phyloP scores from a whole-genome alignment of 768 basidiomycete genomes.

The Leccinum incarnatum region DNA sequence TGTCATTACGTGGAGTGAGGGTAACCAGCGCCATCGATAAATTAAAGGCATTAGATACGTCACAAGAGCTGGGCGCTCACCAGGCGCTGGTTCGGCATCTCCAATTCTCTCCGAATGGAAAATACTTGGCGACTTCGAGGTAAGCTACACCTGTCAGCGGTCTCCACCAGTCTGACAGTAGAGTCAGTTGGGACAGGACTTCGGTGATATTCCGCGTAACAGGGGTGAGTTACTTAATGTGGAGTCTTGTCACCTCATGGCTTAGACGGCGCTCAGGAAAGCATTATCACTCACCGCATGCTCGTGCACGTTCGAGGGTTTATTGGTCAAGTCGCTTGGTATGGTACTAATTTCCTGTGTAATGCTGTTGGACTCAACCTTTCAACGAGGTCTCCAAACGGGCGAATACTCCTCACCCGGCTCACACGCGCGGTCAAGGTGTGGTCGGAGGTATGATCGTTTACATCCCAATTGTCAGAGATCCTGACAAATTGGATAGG shows the following conservation, averaged over 20 bases:
- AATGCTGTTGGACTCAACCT: conserved; percentile 4
- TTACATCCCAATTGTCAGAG: background rate
- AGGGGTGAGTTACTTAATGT: conserved; percentile 35
- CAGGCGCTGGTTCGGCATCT: conserved; percentile 51
- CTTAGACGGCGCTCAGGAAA: conserved; percentile 33
- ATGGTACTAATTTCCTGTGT: conserved; percentile 1
- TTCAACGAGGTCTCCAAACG: conserved; percentile 45
- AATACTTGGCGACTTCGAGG: conserved; percentile 54
- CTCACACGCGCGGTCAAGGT: conserved; percentile 49
- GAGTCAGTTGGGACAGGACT: conserved; percentile 47
- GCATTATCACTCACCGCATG: conserved; percentile 43
- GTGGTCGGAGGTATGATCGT: conserved; percentile 45
- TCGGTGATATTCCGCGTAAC: conserved; percentile 49
- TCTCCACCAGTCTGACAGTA: conserved; percentile 6
- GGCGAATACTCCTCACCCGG: conserved; percentile 45
- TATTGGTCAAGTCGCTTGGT: conserved; percentile 56
- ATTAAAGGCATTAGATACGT: conserved; percentile 37
- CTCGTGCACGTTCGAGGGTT: conserved; percentile 53
- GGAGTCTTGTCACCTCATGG: conserved; percentile 11
- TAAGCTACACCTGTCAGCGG: conserved; percentile 16
- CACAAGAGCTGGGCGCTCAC: conserved; percentile 45
- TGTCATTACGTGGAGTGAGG: conserved; percentile 39
- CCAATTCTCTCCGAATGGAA: conserved; percentile 55
- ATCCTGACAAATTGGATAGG: conserved; percentile 29
- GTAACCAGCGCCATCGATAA: conserved; percentile 41